These are phyloP conservation scores for Diaporthe helianthi DNA, from an alignment of 2,329 filamentous ascomycete species.

Conservation along the genomic window DNA sequence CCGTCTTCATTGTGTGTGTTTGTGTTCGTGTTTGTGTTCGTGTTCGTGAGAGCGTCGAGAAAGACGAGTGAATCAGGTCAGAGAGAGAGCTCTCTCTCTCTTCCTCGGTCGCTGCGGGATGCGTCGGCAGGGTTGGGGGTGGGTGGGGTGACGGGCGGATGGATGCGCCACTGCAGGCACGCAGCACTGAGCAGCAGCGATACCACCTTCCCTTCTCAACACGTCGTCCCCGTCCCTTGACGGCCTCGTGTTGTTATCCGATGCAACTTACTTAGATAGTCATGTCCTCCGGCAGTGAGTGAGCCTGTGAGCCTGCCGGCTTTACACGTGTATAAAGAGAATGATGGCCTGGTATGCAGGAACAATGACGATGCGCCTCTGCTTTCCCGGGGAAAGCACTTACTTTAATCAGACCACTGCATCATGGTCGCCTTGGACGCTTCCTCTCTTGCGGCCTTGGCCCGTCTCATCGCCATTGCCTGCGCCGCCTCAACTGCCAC, in stretches of 20 bases:
- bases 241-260: background rate
- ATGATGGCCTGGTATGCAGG: background rate
- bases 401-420: background rate
- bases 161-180: too few relatives aligned
- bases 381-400: background rate
- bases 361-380: slow-evolving; percentile 9
- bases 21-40: too few relatives aligned
- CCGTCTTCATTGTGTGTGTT: slow-evolving; percentile 34
- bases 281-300: background rate
- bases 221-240: background rate
- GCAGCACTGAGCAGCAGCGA: too few relatives aligned
- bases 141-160: too few relatives aligned
- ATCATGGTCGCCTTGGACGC: background rate
- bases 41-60: too few relatives aligned
- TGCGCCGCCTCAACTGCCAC: background rate
- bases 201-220: slow-evolving; percentile 25
- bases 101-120: too few relatives aligned
- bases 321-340: too few relatives aligned
- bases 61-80: too few relatives aligned
- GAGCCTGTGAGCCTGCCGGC: background rate
- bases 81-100: too few relatives aligned
- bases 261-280: slow-evolving; percentile 15
- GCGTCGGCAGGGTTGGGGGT: too few relatives aligned
- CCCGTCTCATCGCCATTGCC: background rate
- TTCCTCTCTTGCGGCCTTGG: background rate